Base-by-base conservation (phyloP, 495 filamentous ascomycete species). In the Wilcoxina mikolae region DNA sequence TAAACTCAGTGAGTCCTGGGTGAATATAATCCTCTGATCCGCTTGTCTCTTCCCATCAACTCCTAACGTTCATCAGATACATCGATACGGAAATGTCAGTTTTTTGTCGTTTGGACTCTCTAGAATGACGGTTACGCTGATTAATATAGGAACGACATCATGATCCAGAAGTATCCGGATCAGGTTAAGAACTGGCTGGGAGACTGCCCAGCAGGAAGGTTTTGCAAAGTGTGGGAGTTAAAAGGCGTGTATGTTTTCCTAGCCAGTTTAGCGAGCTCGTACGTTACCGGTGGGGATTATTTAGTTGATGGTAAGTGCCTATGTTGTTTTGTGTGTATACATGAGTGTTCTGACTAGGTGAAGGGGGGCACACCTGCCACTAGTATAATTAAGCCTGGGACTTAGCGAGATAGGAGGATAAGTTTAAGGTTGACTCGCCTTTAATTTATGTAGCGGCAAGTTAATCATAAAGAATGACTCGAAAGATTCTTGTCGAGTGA, bases 201-300 rank as follows among this genome's bases (percentile, higher is more conserved):
- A 4, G 77, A 93, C 41, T 95, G 94, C 55, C 90, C 90, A 0
- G 78, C 81, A 64, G 91, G 90, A 18, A 85, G 86, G 68, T 93
- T 96, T 82, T 93, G 90, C 20, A 77, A 83, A 3, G 89, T 91
- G 1, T 84, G 84, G 67, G 91, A 96, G 61, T 74, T 96, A 28
- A 94, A 90, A 82, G 90, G 90, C 0, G 82, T 90, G 2, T 90
- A 94, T 52, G 83, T 84, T 0, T 95, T 91, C 71, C 70, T 96
- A 58, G 79, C 84, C 27, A 91, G 85, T 53, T 87, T 94, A 65
- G 90, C 89, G 3, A 79, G 81, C 42, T 72, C 69, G 46, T 96
- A 95, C 71, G 79, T 95, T 39, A 96, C 88, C 11, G 90, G 91
- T 3, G 84, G 86, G 15, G 90, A 95, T 62, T 73, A 95, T 56